These are phyloP conservation scores for Acacia melanoxylon DNA, from an alignment of 306 rosid species.

Conservation along the genomic window DNA sequence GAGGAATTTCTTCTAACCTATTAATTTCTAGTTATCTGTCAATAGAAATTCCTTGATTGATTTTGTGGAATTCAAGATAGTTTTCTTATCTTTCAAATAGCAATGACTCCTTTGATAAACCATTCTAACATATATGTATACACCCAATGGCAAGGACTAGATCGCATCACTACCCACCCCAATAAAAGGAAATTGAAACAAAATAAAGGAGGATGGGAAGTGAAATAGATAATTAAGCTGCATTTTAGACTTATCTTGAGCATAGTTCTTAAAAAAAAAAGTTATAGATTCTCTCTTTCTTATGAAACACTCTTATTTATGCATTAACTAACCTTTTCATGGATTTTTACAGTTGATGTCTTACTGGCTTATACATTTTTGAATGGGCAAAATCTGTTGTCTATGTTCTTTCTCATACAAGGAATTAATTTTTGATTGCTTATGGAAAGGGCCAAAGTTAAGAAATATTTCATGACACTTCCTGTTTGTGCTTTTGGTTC, in stretches of 20 bases:
- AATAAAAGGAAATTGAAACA: background rate
- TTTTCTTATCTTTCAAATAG: background rate
- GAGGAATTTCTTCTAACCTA: background rate
- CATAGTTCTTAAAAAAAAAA: background rate
- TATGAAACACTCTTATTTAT: no score
- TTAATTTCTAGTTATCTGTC: background rate
- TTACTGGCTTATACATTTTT: no score
- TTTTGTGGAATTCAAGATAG: background rate
- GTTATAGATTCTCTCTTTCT: no score
- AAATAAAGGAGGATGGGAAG: background rate
- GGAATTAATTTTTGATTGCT: no score
- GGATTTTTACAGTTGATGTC: no score
- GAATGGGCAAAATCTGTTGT: no score
- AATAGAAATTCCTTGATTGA: background rate
- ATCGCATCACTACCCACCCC: background rate
- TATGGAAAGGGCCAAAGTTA: no score
- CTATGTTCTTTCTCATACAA: no score
- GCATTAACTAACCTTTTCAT: no score
- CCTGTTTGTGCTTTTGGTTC: no score
- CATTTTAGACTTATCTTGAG: background rate
- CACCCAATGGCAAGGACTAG: background rate
- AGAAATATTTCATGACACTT: no score
- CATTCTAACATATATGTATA: background rate
- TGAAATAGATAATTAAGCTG: background rate
- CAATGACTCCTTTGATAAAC: background rate